Evolutionary conservation across 768 basidiomycete genomes (phyloP).

Genomic region (Rhizopogon salebrosus): DNA sequence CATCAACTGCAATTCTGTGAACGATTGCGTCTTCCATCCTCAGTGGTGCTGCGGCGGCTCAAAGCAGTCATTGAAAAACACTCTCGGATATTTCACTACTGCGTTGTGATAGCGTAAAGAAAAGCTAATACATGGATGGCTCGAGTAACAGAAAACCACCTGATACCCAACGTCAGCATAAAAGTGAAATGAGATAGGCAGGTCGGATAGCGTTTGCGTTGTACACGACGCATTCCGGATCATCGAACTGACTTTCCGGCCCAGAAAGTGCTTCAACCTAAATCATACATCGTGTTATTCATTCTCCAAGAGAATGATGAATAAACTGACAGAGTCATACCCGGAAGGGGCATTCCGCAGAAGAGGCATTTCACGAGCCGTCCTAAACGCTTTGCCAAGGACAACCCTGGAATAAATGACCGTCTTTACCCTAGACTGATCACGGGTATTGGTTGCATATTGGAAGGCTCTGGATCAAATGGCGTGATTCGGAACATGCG

Average conservation of each 20-base stretch:
- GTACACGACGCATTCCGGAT: conserved; percentile 23
- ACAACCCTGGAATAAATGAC: conserved; percentile 22
- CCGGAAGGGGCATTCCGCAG: conserved; percentile 13
- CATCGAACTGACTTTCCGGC: conserved; percentile 5
- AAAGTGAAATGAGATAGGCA: conserved; percentile 15
- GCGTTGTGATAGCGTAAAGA: too few species aligned
- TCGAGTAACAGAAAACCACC: too few species aligned
- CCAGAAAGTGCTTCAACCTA: conserved; percentile 13
- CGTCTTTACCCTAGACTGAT: conserved; percentile 11
- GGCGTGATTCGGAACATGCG: too few species aligned
- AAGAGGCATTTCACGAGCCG: conserved; percentile 4
- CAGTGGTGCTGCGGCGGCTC: too few species aligned
- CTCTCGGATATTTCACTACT: too few species aligned
- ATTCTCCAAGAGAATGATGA: background rate
- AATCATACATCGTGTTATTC: conserved; percentile 1
- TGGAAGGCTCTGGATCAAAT: conserved; percentile 12
- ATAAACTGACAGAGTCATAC: conserved; percentile 16
- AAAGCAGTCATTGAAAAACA: too few species aligned
- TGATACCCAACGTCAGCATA: too few species aligned
- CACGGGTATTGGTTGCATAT: conserved; percentile 9
- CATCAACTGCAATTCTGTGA: too few species aligned
- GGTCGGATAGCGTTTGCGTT: conserved; percentile 18
- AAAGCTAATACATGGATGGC: too few species aligned
- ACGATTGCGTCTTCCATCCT: too few species aligned
- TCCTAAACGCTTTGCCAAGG: conserved; percentile 9